Percentiles rank a stretch among this genome's conserved stretches.
phyloP scores from a whole-genome alignment of 495 filamentous ascomycete genomes.

The Recurvomyces mirabilis region DNA sequence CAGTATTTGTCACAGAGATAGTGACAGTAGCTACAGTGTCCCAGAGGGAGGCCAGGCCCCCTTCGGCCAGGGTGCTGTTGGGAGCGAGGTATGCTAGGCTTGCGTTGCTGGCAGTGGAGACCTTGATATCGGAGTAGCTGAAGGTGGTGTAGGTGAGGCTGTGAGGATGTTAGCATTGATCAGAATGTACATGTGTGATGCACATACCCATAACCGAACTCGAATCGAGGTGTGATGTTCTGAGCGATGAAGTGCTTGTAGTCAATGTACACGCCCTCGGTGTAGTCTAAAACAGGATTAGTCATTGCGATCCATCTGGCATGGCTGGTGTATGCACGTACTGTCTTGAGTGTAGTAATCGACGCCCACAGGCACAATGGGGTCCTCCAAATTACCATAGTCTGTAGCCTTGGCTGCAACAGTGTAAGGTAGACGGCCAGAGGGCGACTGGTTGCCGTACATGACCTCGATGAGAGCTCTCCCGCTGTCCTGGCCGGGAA shows the following conservation, averaged over 20 bases:
- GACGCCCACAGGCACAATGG: background rate
- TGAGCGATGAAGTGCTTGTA: slow-evolving; percentile 22
- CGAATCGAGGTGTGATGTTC: slow-evolving; percentile 23
- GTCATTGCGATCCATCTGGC: background rate
- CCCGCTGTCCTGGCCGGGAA: slow-evolving; percentile 25
- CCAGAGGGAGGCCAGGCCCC: slow-evolving; percentile 38
- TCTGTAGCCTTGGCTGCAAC: slow-evolving; percentile 17
- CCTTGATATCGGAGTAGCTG: slow-evolving; percentile 10
- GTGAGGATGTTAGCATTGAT: too few relatives aligned
- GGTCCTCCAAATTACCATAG: slow-evolving; percentile 14
- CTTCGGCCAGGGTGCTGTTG: slow-evolving; percentile 26
- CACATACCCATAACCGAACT: slow-evolving; percentile 20
- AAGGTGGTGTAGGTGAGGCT: slow-evolving; percentile 18
- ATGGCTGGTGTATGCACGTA: slow-evolving; percentile 1
- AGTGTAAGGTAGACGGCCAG: slow-evolving; percentile 21
- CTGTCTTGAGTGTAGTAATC: slow-evolving; percentile 6
- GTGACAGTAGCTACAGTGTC: slow-evolving; percentile 15
- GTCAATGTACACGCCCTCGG: slow-evolving; percentile 26
- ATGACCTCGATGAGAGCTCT: slow-evolving; percentile 19
- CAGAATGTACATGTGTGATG: background rate
- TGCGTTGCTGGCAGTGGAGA: slow-evolving; percentile 1
- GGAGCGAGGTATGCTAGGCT: background rate
- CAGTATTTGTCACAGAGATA: slow-evolving; percentile 9
- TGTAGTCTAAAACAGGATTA: slow-evolving; percentile 16
- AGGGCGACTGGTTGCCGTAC: slow-evolving; percentile 19